Conservation (phyloP, 257 asterid genomes). For the Cynanchum wilfordii region DNA sequence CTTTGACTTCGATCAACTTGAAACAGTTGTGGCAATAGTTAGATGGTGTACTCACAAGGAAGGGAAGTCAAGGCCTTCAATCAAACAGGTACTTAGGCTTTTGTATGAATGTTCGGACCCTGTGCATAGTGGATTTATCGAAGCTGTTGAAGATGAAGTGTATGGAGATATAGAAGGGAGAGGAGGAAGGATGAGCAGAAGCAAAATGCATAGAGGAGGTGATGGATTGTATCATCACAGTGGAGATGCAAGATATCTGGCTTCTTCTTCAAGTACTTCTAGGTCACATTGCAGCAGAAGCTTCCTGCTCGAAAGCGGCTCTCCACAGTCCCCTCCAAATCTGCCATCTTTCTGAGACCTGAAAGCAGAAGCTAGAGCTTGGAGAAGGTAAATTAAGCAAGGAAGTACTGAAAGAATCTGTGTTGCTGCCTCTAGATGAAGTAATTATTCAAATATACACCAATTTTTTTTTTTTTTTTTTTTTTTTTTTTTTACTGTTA, state of each 20-base stretch:
- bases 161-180: constrained; percentile 37
- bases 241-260: constrained; percentile 63
- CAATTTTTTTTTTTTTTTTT: neutral
- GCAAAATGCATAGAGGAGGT: constrained; percentile 32
- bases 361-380: neutral
- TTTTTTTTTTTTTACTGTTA: neutral
- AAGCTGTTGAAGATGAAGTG: constrained; percentile 66
- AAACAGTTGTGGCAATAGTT: constrained; percentile 44
- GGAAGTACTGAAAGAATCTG: neutral
- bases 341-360: constrained; percentile 37
- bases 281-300: constrained; percentile 79
- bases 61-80: constrained; percentile 76
- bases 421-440: neutral
- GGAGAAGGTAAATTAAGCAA: neutral
- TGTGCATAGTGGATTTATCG: constrained; percentile 61
- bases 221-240: constrained; percentile 33
- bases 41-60: constrained; percentile 85
- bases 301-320: constrained; percentile 61
- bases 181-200: constrained; percentile 57
- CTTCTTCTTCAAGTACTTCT: constrained; percentile 91
- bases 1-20: constrained; percentile 72
- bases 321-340: constrained; percentile 65
- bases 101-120: constrained; percentile 75
- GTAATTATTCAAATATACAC: neutral
- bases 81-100: constrained; percentile 83